Conservation (phyloP, 768 basidiomycete genomes). For the Gloeopeniophorella convolvens region DNA sequence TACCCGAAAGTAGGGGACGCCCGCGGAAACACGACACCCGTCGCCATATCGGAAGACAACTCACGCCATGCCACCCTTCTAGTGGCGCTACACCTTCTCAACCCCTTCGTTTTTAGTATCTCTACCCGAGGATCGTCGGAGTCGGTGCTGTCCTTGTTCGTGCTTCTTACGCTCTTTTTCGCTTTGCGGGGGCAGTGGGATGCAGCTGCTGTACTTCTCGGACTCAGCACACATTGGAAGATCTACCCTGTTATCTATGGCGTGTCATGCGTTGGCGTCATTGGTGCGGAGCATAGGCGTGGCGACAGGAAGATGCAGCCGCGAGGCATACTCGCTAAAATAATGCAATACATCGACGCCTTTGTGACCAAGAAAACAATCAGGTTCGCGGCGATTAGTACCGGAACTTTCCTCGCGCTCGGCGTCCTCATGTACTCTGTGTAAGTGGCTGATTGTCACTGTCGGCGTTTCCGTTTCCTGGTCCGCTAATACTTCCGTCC, state of each 20-base stretch:
- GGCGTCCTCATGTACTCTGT: slow-evolving; percentile 64
- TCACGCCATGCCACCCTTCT: slow-evolving; percentile 43
- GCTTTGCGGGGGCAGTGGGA: slow-evolving; percentile 56
- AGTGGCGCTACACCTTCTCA: slow-evolving; percentile 73
- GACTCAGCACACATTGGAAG: slow-evolving; percentile 91
- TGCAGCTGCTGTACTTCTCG: slow-evolving; percentile 64
- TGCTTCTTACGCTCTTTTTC: slow-evolving; percentile 61
- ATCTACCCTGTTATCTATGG: slow-evolving; percentile 94
- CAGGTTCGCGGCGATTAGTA: slow-evolving; percentile 65
- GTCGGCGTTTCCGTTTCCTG: neutral
- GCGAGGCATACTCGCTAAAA: slow-evolving; percentile 1
- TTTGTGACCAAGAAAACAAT: slow-evolving; percentile 47
- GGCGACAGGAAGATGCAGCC: neutral
- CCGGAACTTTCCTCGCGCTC: slow-evolving; percentile 57
- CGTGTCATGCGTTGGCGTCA: slow-evolving; percentile 59
- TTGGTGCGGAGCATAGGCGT: slow-evolving; percentile 26
- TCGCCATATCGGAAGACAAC: slow-evolving; percentile 5
- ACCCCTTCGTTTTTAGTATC: slow-evolving; percentile 92
- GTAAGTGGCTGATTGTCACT: slow-evolving; percentile 39
- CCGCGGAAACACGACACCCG: neutral
- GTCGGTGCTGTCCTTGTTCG: slow-evolving; percentile 72
- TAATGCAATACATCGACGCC: slow-evolving; percentile 23
- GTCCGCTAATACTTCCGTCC: slow-evolving; percentile 1
- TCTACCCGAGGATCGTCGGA: slow-evolving; percentile 97
- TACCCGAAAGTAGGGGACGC: neutral